Conservation (phyloP, 768 basidiomycete species). For the Xerocomellus chrysenteron region DNA sequence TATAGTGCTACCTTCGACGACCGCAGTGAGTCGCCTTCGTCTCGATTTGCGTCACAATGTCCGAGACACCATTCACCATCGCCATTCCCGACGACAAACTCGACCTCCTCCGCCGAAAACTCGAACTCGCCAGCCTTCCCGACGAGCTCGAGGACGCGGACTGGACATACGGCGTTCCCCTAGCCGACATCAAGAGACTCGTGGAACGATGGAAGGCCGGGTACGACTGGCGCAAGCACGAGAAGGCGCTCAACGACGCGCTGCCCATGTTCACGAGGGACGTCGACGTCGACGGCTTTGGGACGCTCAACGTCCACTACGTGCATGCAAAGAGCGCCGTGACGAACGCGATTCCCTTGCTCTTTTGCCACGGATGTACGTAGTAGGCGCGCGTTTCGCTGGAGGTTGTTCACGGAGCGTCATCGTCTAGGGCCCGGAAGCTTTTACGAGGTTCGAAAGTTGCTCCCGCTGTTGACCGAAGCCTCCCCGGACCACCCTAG, state of each 20-base stretch:
- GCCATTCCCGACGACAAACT: conserved; percentile 44
- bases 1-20: too few species aligned
- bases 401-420: neutral
- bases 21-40: too few species aligned
- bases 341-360: conserved; percentile 50
- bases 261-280: conserved; percentile 56
- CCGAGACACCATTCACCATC: conserved; percentile 49
- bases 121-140: conserved; percentile 49
- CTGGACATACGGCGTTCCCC: conserved; percentile 52
- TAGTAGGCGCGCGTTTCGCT: neutral
- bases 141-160: conserved; percentile 54
- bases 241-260: conserved; percentile 48
- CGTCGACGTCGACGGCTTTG: conserved; percentile 48
- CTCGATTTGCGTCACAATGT: conserved; percentile 8
- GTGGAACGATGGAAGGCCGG: conserved; percentile 49
- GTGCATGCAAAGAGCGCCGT: conserved; percentile 51
- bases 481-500: conserved; percentile 44
- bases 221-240: conserved; percentile 56
- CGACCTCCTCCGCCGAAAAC: conserved; percentile 42
- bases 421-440: conserved; percentile 50
- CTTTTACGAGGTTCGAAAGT: conserved; percentile 47
- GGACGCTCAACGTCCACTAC: conserved; percentile 54
- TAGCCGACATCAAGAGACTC: conserved; percentile 48
- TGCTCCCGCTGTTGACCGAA: conserved; percentile 51
- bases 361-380: conserved; percentile 62